Base-by-base conservation (phyloP, 805 yeast species). In the Metschnikowia lochheadii region DNA sequence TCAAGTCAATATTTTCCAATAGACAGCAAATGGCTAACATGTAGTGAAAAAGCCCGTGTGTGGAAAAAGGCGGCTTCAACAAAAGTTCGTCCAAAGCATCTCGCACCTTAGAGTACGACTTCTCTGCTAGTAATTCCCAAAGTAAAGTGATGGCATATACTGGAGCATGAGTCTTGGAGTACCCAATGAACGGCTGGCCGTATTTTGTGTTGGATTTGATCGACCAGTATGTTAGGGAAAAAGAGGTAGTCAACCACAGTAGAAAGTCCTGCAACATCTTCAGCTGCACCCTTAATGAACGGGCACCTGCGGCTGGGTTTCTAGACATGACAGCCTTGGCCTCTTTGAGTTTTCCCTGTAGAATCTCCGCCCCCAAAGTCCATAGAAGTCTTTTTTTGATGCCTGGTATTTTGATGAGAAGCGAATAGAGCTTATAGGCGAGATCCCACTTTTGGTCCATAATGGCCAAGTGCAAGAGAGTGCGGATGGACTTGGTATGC, bases 311-410 rank as follows among this genome's bases (percentile, higher is more conserved):
- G 21, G 32, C n/a, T 21, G 37, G 11, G 15, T 42, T 29, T 42
- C 42, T 11, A 10, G 38, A 4, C 18, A 38, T 34, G 21, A 14
- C 7, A 47, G 49, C 47, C 51, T 43, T 36, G 46, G 41, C 26
- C 36, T 45, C n/a, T 18, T 17, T 15, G 33, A 44, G 38, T 15
- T 21, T 43, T 7, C 46, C 46, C 11, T 44, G 39, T n/a, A 85
- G 59, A 5, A 85, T 79, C 52, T 81, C 84, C 5, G 81, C 63
- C 0, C 87, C 90, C 0, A 84, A 35, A 0, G 85, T 79, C 91
- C 91, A 86, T 10, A 84, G 60, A 3, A 77, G 65, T 48, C 82
- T 68, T 5, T 84, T 61, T 60, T 85, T 88, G 10, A 80, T 72
- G 1, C 63, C 63, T 1, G 78, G 78, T 0, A 78, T 56, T 46